These are phyloP conservation scores for Aspergillus campestris DNA, from an alignment of 495 filamentous ascomycete genomes.

Conservation along the genomic window DNA sequence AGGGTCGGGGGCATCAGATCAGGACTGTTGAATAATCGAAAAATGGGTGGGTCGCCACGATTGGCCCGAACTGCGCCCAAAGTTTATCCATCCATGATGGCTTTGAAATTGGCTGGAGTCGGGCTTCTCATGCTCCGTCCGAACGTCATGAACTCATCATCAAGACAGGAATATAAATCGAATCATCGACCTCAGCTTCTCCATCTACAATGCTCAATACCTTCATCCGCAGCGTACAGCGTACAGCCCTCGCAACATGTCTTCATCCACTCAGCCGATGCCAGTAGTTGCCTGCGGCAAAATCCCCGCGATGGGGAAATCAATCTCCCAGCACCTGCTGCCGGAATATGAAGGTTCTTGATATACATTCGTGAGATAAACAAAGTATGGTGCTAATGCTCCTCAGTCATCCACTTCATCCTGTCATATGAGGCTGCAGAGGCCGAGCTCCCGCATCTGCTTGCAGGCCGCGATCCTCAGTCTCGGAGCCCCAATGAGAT, in stretches of 20 bases:
- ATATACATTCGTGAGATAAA: slow-evolving; percentile 3
- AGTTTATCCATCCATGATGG: background rate
- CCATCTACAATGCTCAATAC: slow-evolving; percentile 6
- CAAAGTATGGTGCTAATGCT: slow-evolving; percentile 5
- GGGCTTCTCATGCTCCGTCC: slow-evolving; percentile 1
- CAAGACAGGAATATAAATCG: slow-evolving; percentile 7
- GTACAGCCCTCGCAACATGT: slow-evolving; percentile 14
- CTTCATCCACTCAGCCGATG: slow-evolving; percentile 13
- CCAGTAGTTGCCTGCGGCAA: slow-evolving; percentile 16
- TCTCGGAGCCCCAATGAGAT: slow-evolving; percentile 12
- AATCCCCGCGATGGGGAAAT: slow-evolving; percentile 18
- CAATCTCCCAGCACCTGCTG: slow-evolving; percentile 14
- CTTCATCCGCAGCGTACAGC: slow-evolving; percentile 8
- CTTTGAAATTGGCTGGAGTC: too few species aligned
- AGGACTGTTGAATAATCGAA: slow-evolving; percentile 10
- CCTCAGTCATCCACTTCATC: slow-evolving; percentile 23
- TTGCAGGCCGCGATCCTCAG: slow-evolving; percentile 19
- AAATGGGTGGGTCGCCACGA: slow-evolving; percentile 5
- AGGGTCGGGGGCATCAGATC: slow-evolving; percentile 3
- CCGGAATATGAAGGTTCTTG: slow-evolving; percentile 23
- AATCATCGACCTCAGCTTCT: slow-evolving; percentile 5
- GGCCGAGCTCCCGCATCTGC: slow-evolving; percentile 18
- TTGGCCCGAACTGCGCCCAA: slow-evolving; percentile 3
- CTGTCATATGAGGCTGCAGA: slow-evolving; percentile 11
- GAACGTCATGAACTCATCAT: slow-evolving; percentile 7